Evolutionary conservation across 1,139 yeast genomes (phyloP), one percentile per base, ranked within the genome.

Genomic region (Pichia sp.): DNA sequence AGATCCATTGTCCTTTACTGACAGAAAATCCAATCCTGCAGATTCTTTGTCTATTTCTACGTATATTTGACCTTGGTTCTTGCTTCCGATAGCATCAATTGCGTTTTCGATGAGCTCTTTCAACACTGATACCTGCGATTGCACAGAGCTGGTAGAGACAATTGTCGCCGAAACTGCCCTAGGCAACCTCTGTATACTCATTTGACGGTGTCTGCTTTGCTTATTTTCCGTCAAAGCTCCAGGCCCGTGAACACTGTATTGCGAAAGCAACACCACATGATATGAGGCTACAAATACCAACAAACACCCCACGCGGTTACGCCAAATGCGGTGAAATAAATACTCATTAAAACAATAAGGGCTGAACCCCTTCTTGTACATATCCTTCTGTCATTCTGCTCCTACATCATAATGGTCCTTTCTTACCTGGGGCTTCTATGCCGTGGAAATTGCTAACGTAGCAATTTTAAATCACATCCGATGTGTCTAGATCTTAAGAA

Each of bases 91-190:
- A 0, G 97, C 92, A 67, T 90, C 97, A 1, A 90, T 72, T 13
- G 92, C 76, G 71, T 90, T 90, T 66, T 88, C 95, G 50, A 92
- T 68, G 67, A 92, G 72, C 65, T 89, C 96, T 61, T 84, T 81
- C 26, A 89, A 70, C 0, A 89, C 95, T 56, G 74, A 65, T 1
- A 57, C 58, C 0, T 78, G 76, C 0, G 74, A 60, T 43, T 57
- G 56, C 0, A 67, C 47, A 0, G 67, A 61, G 31, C 67, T 59
- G 7, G 64, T 55, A 0, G 70, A 64, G 1, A 59, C 58, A 32
- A 67, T 59, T 0, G 62, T 54, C 4, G 60, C 53, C 1, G 63
- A 56, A 5, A 60, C 65, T 1, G 47, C 47, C 26, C 55, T 61
- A 1, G 64, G 58, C 5, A 67, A 54, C 16, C 63, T 53, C 23